Evolutionary conservation across 1,139 yeast species (phyloP).

Genomic region (Geotrichum bryndzae): DNA sequence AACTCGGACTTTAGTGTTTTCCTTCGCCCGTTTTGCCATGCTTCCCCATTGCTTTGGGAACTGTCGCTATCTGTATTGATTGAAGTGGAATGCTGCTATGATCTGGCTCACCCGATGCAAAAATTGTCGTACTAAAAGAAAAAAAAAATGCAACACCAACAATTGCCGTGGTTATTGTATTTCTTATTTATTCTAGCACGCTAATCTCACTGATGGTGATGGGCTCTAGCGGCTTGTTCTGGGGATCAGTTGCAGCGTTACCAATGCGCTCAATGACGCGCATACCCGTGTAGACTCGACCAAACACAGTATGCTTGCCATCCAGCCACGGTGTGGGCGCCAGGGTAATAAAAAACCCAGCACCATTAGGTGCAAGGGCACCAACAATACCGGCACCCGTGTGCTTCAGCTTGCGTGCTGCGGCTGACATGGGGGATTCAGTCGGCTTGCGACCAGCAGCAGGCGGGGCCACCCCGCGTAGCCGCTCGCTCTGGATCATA

Average conservation of each 20-base stretch:
- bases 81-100: too few species aligned
- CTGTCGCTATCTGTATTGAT: too few species aligned
- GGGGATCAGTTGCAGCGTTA: conserved; percentile 43
- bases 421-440: neutral
- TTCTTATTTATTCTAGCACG: neutral
- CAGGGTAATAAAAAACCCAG: conserved; percentile 50
- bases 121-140: too few species aligned
- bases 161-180: too few species aligned
- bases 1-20: too few species aligned
- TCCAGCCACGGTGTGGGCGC: conserved; percentile 44
- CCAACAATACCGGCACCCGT: conserved; percentile 52
- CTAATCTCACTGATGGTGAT: conserved; percentile 10
- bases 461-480: conserved; percentile 15
- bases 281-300: conserved; percentile 52
- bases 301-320: conserved; percentile 50
- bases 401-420: conserved; percentile 37
- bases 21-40: too few species aligned
- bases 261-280: conserved; percentile 47
- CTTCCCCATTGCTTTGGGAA: too few species aligned
- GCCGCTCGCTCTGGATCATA: conserved; percentile 37
- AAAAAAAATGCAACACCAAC: too few species aligned
- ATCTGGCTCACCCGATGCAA: too few species aligned
- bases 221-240: conserved; percentile 38
- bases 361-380: conserved; percentile 38
- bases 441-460: neutral